These are phyloP conservation scores for Amanita pallidorosea DNA, from an alignment of 768 basidiomycete genomes.

Conservation along the genomic window DNA sequence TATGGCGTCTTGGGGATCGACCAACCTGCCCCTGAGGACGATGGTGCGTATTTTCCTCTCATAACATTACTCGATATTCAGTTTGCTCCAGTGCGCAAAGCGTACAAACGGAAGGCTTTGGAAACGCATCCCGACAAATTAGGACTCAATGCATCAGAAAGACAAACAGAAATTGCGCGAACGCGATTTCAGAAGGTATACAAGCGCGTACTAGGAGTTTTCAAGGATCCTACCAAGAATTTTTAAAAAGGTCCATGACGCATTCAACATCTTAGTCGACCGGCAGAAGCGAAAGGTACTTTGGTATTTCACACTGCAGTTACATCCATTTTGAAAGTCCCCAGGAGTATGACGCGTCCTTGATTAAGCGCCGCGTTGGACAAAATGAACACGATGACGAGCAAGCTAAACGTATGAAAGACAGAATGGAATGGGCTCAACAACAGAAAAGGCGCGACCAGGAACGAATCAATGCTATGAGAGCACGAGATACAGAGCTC, in stretches of 20 bases:
- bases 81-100: slow-evolving; percentile 41
- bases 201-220: not conserved
- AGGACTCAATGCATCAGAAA: slow-evolving; percentile 37
- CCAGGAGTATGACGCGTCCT: slow-evolving; percentile 38
- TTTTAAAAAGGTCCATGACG: slow-evolving; percentile 42
- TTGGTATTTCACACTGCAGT: not conserved
- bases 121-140: slow-evolving; percentile 72
- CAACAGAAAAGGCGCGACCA: slow-evolving; percentile 37
- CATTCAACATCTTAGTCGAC: slow-evolving; percentile 51
- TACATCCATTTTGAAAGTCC: not conserved
- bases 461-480: slow-evolving; percentile 35
- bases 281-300: slow-evolving; percentile 42
- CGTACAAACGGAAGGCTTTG: slow-evolving; percentile 55
- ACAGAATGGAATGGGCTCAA: slow-evolving; percentile 45
- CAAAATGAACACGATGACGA: not conserved
- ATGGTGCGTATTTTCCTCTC: slow-evolving; percentile 25
- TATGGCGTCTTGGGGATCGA: slow-evolving; percentile 38
- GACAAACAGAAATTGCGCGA: slow-evolving; percentile 42
- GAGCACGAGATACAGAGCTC: slow-evolving; percentile 21
- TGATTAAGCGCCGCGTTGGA: slow-evolving; percentile 6
- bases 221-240: not conserved
- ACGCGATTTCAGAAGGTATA: slow-evolving; percentile 49
- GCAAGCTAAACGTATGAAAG: slow-evolving; percentile 26
- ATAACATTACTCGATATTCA: not conserved
- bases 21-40: slow-evolving; percentile 35